These are phyloP conservation scores for Oldenlandia corymbosa DNA, from an alignment of 257 asterid genomes.

Conservation along the genomic window DNA sequence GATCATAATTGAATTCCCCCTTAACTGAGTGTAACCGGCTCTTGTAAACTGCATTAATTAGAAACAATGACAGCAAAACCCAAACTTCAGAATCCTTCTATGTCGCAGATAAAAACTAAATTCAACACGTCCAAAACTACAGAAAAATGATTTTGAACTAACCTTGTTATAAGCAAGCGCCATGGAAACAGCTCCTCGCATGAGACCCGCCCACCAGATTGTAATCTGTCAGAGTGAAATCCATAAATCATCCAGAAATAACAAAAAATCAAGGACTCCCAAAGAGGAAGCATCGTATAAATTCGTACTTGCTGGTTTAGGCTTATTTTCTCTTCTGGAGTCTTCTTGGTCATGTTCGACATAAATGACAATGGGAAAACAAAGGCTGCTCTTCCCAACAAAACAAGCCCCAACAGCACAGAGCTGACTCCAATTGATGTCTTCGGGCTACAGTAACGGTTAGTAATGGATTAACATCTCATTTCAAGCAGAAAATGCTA, in stretches of 20 bases:
- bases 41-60: constrained; percentile 62
- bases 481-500: too few relatives aligned
- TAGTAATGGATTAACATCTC: not conserved
- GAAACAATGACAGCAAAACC: not conserved
- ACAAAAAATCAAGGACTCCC: constrained; percentile 6
- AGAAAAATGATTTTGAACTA: constrained; percentile 10
- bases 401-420: constrained; percentile 71
- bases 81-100: not conserved
- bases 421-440: constrained; percentile 68
- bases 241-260: not conserved
- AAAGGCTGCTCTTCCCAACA: constrained; percentile 94
- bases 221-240: constrained; percentile 45
- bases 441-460: constrained; percentile 72
- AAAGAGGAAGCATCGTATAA: constrained; percentile 10
- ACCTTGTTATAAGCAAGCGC: constrained; percentile 99
- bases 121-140: not conserved
- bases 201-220: constrained; percentile 99
- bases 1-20: constrained; percentile 73
- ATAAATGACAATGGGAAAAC: constrained; percentile 85
- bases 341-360: constrained; percentile 81
- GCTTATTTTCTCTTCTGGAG: constrained; percentile 49
- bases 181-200: constrained; percentile 99
- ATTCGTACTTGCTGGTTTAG: constrained; percentile 72
- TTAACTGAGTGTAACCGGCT: constrained; percentile 65
- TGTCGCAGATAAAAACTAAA: too few relatives aligned